Base-by-base conservation (phyloP, 2,329 filamentous ascomycete genomes). In the Xylariaceae sp. region DNA sequence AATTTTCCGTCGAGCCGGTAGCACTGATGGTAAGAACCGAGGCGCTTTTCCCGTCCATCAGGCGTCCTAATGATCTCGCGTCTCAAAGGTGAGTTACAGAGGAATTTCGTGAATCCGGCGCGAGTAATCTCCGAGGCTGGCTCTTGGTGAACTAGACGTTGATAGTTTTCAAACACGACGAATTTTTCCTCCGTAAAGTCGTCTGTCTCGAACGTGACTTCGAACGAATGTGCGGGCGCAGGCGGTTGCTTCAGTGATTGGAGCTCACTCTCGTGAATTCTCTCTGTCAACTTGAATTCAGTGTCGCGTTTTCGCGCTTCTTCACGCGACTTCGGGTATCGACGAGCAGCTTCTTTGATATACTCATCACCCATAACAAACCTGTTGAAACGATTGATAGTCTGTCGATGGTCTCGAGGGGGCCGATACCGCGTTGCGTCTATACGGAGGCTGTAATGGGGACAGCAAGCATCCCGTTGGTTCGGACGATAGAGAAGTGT, bases 401-500 rank as follows among this genome's bases (percentile, higher is more conserved):
- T 80, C 70, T 92, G 88, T 44, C 90, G 80, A 68, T 94, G 90
- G 67, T 90, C 86, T 71, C 83, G 85, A 34, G 83, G 81, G 4
- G 89, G 78, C 65, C 82, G 85, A 74, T 89, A 89, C 45, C 79
- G 75, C 51, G 77, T 73, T 23, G 85, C 84, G 67, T 90, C 88
- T 17, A 92, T 78, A 51, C 89, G 85, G 56, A 94, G 86, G 0
- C 89, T 92, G 72, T 93, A 97, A 70, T 97, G 92, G 50, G 92
- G 92, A 73, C 94, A 99, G 70, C 94, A 99, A 62, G 91, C 89
- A 58, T 86, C 80, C 60, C 82, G 82, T 68, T 90, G 86, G 73
- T 94, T 88, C 11, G 90, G 89, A 62, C 90, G 85, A 74, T 94
- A 94, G 53, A 94, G 77, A 7, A 91, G 77, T 34, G 76, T 84